phyloP scores from a whole-genome alignment of 106 monocot genomes.

The Chionographis japonica region DNA sequence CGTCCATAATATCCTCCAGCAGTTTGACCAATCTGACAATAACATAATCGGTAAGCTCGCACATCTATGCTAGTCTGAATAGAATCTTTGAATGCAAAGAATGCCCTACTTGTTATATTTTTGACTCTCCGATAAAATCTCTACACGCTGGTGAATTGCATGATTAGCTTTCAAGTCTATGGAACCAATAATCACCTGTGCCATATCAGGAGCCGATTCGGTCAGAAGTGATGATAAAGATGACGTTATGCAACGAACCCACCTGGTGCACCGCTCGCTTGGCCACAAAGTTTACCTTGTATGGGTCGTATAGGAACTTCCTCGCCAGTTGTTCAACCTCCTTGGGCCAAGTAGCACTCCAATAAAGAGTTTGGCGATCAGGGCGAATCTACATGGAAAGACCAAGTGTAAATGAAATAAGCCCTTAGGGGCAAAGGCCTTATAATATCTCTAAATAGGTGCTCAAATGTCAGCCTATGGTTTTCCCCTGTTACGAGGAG shows the following conservation, averaged over 20 bases:
- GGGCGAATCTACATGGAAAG: constrained; percentile 70
- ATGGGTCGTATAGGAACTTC: constrained; percentile 80
- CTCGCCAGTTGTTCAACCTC: constrained; percentile 94
- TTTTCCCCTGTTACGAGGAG: too few species aligned
- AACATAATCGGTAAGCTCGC: background rate
- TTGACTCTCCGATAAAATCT: constrained; percentile 91
- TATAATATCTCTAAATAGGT: background rate
- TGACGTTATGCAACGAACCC: constrained; percentile 10
- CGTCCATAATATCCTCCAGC: constrained; percentile 98
- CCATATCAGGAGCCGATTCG: constrained; percentile 16
- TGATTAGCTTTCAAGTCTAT: constrained; percentile 96
- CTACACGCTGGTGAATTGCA: constrained; percentile 91
- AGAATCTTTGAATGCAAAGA: background rate
- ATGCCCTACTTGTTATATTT: constrained; percentile 95
- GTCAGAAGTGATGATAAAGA: constrained; percentile 20
- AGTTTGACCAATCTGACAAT: constrained; percentile 71
- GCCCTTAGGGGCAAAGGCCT: too few species aligned
- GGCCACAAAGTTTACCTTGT: constrained; percentile 55
- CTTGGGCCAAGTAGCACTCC: constrained; percentile 99
- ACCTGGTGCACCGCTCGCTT: constrained; percentile 9
- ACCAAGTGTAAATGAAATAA: background rate
- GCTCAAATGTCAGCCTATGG: background rate
- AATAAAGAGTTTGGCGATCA: constrained; percentile 95
- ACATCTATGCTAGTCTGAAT: background rate
- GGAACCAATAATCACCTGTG: constrained; percentile 90